phyloP scores from a whole-genome alignment of 192 early-diverging fungal genomes.

The Coemansia reversa region DNA sequence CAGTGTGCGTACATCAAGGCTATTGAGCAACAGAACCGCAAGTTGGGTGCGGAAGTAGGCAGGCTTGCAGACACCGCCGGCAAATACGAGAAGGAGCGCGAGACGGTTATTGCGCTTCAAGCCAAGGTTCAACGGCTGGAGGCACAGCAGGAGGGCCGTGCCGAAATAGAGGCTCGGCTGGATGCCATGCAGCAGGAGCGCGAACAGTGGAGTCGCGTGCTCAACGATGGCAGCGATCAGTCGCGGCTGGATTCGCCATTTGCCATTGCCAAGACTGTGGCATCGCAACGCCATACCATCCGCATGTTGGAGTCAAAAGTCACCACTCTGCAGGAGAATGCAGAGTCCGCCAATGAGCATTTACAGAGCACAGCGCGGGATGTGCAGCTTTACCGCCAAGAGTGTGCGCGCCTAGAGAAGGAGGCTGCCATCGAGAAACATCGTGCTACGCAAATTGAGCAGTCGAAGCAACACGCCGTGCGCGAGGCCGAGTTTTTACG shows the following conservation, averaged over 20 bases:
- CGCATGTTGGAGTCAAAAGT: constrained; percentile 20
- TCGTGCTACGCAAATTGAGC: constrained; percentile 38
- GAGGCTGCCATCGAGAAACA: constrained; percentile 26
- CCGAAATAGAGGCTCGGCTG: constrained; percentile 45
- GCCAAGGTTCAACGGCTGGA: constrained; percentile 59
- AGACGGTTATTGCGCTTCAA: constrained; percentile 44
- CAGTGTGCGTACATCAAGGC: constrained; percentile 59
- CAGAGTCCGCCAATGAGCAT: constrained; percentile 2
- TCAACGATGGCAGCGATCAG: constrained; percentile 10
- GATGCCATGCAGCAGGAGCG: constrained; percentile 44
- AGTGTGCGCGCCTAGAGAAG: constrained; percentile 13
- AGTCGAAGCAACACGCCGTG: constrained; percentile 56
- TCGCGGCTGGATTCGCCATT: constrained; percentile 17
- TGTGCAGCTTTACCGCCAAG: background rate
- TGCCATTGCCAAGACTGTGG: constrained; percentile 26
- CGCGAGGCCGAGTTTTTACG: constrained; percentile 65
- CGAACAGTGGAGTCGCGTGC: constrained; percentile 47
- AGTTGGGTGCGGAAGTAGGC: constrained; percentile 52
- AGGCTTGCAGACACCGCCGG: constrained; percentile 50
- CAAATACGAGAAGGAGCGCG: constrained; percentile 55
- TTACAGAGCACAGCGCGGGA: constrained; percentile 3
- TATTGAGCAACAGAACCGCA: constrained; percentile 56
- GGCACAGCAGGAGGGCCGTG: constrained; percentile 32
- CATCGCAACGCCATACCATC: constrained; percentile 24
- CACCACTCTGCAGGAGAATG: constrained; percentile 9